Conservation (phyloP, 805 yeast genomes). For the Maudiozyma turicensis region DNA sequence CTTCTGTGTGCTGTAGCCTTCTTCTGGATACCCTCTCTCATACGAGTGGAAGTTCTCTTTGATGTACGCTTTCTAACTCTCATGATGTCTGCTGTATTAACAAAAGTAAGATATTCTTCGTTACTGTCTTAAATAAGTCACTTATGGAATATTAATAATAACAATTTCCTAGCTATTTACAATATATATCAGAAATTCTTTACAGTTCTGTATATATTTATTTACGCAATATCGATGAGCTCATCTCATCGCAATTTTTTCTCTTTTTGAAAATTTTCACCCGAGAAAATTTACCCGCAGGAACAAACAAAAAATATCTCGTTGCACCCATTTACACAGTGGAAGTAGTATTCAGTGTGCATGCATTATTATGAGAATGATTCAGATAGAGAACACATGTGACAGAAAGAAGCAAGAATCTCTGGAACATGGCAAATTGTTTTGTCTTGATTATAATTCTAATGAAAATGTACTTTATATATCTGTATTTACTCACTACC, state of each 20-base stretch:
- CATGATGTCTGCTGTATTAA: slow-evolving; percentile 18
- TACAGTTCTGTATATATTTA: background rate
- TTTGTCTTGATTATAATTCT: too few relatives aligned
- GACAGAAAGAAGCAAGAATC: too few relatives aligned
- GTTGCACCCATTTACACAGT: too few relatives aligned
- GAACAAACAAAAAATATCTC: background rate
- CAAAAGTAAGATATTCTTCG: too few relatives aligned
- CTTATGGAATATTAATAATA: too few relatives aligned
- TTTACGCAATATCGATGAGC: background rate
- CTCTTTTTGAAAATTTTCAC: background rate
- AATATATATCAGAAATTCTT: slow-evolving; percentile 6
- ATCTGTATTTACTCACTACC: background rate
- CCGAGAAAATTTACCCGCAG: background rate
- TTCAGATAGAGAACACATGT: too few relatives aligned
- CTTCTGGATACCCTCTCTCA: slow-evolving; percentile 94
- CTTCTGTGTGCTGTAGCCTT: slow-evolving; percentile 87
- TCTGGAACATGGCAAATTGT: too few relatives aligned
- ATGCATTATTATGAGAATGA: too few relatives aligned
- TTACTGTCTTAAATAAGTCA: too few relatives aligned
- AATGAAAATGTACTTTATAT: background rate
- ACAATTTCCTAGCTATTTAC: background rate
- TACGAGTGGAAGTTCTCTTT: slow-evolving; percentile 82
- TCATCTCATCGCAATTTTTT: background rate
- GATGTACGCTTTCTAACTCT: slow-evolving; percentile 58
- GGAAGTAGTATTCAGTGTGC: too few relatives aligned